These are phyloP conservation scores for Wickerhamiella azymoides DNA, from an alignment of 805 yeast genomes.

Conservation along the genomic window DNA sequence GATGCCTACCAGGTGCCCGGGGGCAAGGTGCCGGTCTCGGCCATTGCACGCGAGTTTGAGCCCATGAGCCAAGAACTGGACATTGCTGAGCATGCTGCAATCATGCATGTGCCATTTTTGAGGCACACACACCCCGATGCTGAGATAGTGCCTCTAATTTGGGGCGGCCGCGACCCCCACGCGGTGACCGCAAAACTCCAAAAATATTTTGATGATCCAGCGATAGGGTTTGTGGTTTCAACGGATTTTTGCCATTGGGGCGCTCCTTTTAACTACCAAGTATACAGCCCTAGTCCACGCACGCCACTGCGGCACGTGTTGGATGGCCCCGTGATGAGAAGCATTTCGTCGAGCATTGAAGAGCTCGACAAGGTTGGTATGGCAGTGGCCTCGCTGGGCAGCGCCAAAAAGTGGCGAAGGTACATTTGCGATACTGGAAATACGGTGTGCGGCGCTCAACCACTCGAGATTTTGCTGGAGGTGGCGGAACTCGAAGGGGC, in stretches of 20 bases:
- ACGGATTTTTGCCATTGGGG: constrained; percentile 98
- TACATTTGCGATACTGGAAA: constrained; percentile 64
- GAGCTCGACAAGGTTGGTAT: constrained; percentile 57
- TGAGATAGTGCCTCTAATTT: constrained; percentile 61
- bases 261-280: constrained; percentile 42
- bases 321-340: constrained; percentile 20
- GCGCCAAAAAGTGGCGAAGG: constrained; percentile 44
- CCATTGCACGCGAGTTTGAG: constrained; percentile 15
- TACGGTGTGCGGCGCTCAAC: constrained; percentile 88
- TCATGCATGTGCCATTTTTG: constrained; percentile 81
- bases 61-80: constrained; percentile 37
- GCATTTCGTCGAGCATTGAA: constrained; percentile 64
- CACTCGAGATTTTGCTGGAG: constrained; percentile 50
- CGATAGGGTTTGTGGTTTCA: constrained; percentile 62
- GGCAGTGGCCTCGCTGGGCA: constrained; percentile 42
- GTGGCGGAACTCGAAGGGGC: constrained; percentile 32
- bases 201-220: constrained; percentile 40
- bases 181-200: constrained; percentile 26
- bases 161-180: constrained; percentile 43
- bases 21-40: constrained; percentile 50
- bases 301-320: constrained; percentile 2
- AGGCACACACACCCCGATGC: constrained; percentile 32
- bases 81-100: constrained; percentile 81
- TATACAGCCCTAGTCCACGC: constrained; percentile 29
- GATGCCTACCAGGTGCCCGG: constrained; percentile 63